These are phyloP conservation scores for Cadophora malorum DNA, from an alignment of 2,329 filamentous ascomycete genomes.

Conservation along the genomic window DNA sequence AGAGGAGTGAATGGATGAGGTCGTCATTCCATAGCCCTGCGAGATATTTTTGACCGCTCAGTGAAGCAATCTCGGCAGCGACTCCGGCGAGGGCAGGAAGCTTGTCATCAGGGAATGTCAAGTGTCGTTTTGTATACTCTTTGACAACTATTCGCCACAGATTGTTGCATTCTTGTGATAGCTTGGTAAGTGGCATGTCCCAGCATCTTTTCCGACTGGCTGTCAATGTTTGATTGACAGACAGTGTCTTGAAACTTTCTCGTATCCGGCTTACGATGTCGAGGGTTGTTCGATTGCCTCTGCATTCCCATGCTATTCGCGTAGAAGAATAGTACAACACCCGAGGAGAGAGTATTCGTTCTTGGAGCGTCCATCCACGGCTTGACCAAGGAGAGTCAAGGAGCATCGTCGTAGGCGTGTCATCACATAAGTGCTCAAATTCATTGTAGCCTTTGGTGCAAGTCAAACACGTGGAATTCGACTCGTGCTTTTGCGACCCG, in stretches of 20 bases:
- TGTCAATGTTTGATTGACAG: background rate
- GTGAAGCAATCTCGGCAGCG: slow-evolving; percentile 9
- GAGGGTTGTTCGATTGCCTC: slow-evolving; percentile 15
- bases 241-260: slow-evolving; percentile 8
- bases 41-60: slow-evolving; percentile 17
- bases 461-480: slow-evolving; percentile 5
- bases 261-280: slow-evolving; percentile 21
- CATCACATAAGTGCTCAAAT: slow-evolving; percentile 15
- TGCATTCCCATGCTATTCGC: slow-evolving; percentile 22
- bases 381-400: slow-evolving; percentile 24
- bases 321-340: slow-evolving; percentile 13
- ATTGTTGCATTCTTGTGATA: slow-evolving; percentile 3
- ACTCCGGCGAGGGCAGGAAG: slow-evolving; percentile 24
- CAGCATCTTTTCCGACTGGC: slow-evolving; percentile 8
- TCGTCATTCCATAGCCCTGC: slow-evolving; percentile 22
- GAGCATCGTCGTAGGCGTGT: slow-evolving; percentile 24
- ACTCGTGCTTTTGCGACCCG: background rate
- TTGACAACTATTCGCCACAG: slow-evolving; percentile 21
- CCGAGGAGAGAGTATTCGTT: slow-evolving; percentile 20
- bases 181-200: background rate
- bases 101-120: slow-evolving; percentile 18
- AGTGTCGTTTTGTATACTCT: slow-evolving; percentile 22
- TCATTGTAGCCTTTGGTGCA: slow-evolving; percentile 6
- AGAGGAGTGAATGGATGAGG: slow-evolving; percentile 22
- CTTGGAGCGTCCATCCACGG: slow-evolving; percentile 22